Conservation (phyloP, 805 yeast genomes). For the Priceomyces carsonii region DNA sequence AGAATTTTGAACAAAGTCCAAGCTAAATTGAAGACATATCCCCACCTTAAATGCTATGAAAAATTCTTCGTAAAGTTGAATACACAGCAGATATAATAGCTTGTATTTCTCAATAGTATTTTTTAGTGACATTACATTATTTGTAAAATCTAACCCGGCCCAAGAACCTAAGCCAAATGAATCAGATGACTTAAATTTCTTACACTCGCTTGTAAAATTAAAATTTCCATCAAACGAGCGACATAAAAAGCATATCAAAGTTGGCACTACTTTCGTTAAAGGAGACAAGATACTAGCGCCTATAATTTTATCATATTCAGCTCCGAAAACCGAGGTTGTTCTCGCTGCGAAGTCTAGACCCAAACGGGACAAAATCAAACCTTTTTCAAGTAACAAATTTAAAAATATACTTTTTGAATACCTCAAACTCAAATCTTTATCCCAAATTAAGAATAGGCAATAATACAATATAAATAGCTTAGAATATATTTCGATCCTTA, state of each 20-base stretch:
- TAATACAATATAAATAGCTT: conserved; percentile 1
- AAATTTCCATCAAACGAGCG: conserved; percentile 5
- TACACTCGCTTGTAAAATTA: conserved; percentile 1
- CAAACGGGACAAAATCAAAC: conserved; percentile 6
- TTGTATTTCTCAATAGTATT: conserved; percentile 1
- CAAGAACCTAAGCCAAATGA: conserved; percentile 2
- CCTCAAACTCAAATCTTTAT: not conserved
- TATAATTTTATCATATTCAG: conserved; percentile 7
- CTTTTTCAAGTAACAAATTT: conserved; percentile 5
- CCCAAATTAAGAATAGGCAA: conserved; percentile 1
- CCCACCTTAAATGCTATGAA: too few relatives aligned
- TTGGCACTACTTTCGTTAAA: not conserved
- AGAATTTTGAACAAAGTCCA: too few relatives aligned
- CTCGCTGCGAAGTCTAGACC: conserved; percentile 5
- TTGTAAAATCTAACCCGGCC: conserved; percentile 1
- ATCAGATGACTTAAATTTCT: conserved; percentile 5
- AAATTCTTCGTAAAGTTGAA: conserved; percentile 1
- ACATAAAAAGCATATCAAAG: conserved; percentile 1
- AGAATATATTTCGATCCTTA: conserved; percentile 3
- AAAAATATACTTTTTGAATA: too few relatives aligned
- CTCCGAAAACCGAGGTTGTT: conserved; percentile 4
- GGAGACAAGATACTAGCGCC: conserved; percentile 7
- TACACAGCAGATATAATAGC: not conserved
- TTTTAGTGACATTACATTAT: not conserved
- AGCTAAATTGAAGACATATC: too few relatives aligned